Base-by-base conservation (phyloP, 179 eudicot genomes). In the Amaranthus tricolor region DNA sequence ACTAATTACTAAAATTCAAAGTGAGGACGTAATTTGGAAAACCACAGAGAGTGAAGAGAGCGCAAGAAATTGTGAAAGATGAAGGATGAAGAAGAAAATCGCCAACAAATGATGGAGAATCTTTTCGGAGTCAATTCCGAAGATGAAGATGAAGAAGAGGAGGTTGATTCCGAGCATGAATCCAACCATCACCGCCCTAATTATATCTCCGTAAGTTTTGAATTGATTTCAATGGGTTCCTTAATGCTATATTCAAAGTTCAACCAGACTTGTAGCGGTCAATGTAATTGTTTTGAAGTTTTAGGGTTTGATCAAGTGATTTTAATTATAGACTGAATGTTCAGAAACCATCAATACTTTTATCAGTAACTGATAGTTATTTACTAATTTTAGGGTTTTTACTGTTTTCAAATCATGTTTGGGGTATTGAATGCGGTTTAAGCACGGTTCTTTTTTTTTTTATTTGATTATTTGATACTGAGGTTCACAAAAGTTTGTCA, bases 71-170 rank as follows among this genome's bases (percentile, higher is more conserved):
- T 76, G 31, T 51, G 15, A 20, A 77, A 75, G 71, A 82, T 83
- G 77, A 93, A 91, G 53, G 96, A 87, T 1, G 72, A 69, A 31
- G 72, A 60, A 76, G 96, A 87, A 69, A 90, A 90, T 75, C 81
- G 97, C 74, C 93, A 90, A 73, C 89, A 88, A 71, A 92, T 92
- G 93, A 90, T 92, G 96, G 93, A 92, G 69, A 90, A 92, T 79
- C 84, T 92, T 16, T 92, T 92, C 82, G 97, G 97, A 8, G 97
- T 89, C 61, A 95, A 90, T 78, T 92, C 93, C 6, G 97, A 92
- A 71, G 94, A 89, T n/a, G 97, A 91, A 77, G 94, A 89, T 62
- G 79, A 76, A 31, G 84, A 81, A 14, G 81, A 81, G 48, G 84
- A 82, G 47, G 68, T 82, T 78, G 85, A 82, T 82, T 82, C 85